Base-by-base conservation (phyloP, 345 rosid genomes). In the Aethionema arabicum region DNA sequence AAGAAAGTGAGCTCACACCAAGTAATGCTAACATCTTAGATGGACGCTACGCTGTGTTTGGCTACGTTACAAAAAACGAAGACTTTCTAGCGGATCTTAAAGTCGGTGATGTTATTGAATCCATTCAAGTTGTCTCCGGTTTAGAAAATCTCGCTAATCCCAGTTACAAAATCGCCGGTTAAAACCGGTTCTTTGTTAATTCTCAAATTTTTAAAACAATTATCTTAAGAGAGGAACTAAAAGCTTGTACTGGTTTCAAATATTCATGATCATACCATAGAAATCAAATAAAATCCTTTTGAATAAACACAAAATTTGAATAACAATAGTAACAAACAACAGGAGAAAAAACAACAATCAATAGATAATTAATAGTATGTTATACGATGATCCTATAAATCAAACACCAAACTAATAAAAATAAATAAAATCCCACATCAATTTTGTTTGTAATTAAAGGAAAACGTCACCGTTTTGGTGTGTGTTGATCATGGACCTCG, bases 1-100 rank as follows among this genome's bases (percentile, higher is more conserved):
- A 93, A 82, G 97, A 93, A 77, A 93, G 99, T 69, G 99, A 93
- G 60, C 86, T 93, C 49, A 93, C 97, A 9, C 99, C 97, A 9
- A 90, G 99, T 74, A 90, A 87, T 37, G 90, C 99, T 44, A 90
- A 93, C 59, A 93, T 93, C 54, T 74, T 93, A 86, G 99, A 93
- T 35, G 99, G 99, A 41, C 86, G 96, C n/a, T 93, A 90, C 41
- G 81, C 99, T 0, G 96, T 93, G 52, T 90, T 90, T 16, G 99
- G 99, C 39, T 93, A 93, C 61, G 85, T 93, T 42, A 93, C 95
- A 0, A 78, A 86, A 42, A 93, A 93, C 55, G 82, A 90, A 79
- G 96, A 85, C 52, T 76, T 14, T 41, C 78, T 93, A 59, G 99
- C 96, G n/a, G 99, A 93, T 81, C 77, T 93, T 7, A 93, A 93